Conservation (phyloP, 2,329 filamentous ascomycete species). For the Metarhizium robertsii region DNA sequence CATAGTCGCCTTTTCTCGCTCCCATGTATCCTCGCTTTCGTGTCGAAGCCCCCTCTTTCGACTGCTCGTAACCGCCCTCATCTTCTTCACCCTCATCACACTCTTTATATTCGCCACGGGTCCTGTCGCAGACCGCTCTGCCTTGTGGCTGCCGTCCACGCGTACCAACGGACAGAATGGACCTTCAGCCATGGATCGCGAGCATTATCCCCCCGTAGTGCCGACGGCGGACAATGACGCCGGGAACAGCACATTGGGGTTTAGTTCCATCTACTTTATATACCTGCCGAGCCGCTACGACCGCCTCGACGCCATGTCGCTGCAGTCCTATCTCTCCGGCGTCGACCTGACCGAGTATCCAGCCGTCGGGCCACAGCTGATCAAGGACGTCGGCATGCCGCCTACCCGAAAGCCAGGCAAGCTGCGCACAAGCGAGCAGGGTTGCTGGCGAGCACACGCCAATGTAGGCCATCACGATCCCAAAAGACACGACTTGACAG, state of each 20-base stretch:
- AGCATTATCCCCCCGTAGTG: background rate
- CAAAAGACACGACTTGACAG: background rate
- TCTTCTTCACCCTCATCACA: background rate
- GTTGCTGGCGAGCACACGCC: conserved; percentile 18
- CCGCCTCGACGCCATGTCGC: conserved; percentile 15
- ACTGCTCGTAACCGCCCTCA: background rate
- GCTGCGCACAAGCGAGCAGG: conserved; percentile 12
- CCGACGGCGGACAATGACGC: background rate
- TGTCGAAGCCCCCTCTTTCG: background rate
- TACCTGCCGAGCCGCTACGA: conserved; percentile 17
- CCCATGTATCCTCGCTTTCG: too few species aligned
- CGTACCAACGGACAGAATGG: background rate
- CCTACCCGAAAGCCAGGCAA: conserved; percentile 12
- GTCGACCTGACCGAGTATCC: conserved; percentile 12
- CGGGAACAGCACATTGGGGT: background rate
- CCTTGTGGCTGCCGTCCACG: background rate
- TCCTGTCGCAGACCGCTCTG: background rate
- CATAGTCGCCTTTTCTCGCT: background rate
- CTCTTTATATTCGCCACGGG: background rate
- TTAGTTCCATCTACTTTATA: conserved; percentile 3
- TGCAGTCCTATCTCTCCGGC: conserved; percentile 19
- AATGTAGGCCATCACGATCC: conserved; percentile 11
- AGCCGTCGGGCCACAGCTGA: conserved; percentile 12
- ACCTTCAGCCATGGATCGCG: too few species aligned
- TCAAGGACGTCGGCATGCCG: conserved; percentile 16